Base-by-base conservation (phyloP, 2,329 filamentous ascomycete genomes). In the Ophidiomyces ophidiicola region DNA sequence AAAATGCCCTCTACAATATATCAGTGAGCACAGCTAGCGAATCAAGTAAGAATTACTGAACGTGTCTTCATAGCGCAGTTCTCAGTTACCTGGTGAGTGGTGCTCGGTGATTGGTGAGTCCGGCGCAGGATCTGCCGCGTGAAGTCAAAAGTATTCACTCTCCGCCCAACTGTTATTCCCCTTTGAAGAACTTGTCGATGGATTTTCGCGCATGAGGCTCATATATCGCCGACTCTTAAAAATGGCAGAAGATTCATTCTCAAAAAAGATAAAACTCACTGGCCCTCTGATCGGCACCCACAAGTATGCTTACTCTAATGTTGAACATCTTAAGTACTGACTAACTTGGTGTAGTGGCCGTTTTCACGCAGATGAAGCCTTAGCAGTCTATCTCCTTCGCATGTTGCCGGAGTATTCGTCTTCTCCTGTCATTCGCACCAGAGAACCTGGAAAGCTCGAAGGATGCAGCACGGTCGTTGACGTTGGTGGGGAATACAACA, bases 281-380 rank as follows among this genome's bases (percentile, higher is more conserved):
- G 64, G 67, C 46, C 66, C 80, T 48, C 64, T 77, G 51, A 92
- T 94, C 58, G 90, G 87, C 56, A 98, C 90, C 20, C 90, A 98
- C 74, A 94, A 81, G 70, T 71, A 61, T 39, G 54, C 30, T 24
- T 11, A 32, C 10, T 23, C 17, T 21, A 4, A n/a, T n/a, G n/a
- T n/a, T 23, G 26, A 15, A 18, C 18, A 19, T 14, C 14, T 12
- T 19, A 7, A 6, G 12, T 12, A 11, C n/a, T 19, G 36, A 28
- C 36, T 46, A 46, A 44, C 33, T 18, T 19, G 2, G 15, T 25
- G 18, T 45, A 74, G 71, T 66, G 90, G 90, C 51, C 86, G 94
- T 70, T 98, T 98, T 73, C 90, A 98, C 68, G 90, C 90, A 60
- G 90, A 98, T 63, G 90, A 98, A 68, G 88, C 90, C 45, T 77